phyloP scores from a whole-genome alignment of 2,329 filamentous ascomycete genomes.

The Colletotrichum sidae region DNA sequence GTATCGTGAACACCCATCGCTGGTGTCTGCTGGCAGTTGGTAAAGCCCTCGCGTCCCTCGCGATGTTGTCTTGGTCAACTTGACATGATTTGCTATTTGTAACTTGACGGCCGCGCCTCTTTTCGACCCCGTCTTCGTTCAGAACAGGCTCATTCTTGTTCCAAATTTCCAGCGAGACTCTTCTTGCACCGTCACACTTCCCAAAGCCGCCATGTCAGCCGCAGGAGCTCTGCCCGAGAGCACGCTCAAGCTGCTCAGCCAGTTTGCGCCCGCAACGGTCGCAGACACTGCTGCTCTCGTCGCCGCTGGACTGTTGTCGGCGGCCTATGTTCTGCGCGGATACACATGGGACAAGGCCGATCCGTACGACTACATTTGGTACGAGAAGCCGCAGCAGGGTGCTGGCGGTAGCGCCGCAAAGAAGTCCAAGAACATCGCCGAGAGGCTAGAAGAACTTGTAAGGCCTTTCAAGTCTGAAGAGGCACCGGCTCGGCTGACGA shows the following conservation, averaged over 20 bases:
- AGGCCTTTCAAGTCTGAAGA: not conserved
- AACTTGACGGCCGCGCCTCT: too few species aligned
- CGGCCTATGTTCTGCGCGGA: conserved; percentile 54
- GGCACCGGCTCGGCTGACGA: not conserved
- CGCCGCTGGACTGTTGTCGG: conserved; percentile 40
- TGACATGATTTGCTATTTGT: too few species aligned
- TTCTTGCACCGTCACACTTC: too few species aligned
- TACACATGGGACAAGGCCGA: conserved; percentile 61
- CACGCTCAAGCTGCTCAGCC: conserved; percentile 30
- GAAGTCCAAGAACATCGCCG: conserved; percentile 58
- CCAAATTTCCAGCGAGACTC: not conserved
- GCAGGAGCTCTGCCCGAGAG: conserved; percentile 27
- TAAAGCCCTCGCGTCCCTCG: not conserved
- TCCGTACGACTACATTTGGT: conserved; percentile 60
- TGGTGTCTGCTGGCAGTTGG: not conserved
- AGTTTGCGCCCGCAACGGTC: conserved; percentile 40
- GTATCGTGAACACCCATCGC: too few species aligned
- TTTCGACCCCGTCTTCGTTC: too few species aligned
- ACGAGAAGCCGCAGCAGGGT: conserved; percentile 55
- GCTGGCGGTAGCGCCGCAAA: conserved; percentile 44
- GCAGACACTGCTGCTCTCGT: conserved; percentile 42
- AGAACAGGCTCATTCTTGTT: too few species aligned
- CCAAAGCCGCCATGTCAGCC: conserved; percentile 10
- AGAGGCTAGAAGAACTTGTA: conserved; percentile 46
- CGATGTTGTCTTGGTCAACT: too few species aligned